Base-by-base conservation (phyloP, 2,329 filamentous ascomycete species). In the Myriosclerotinia curreyana region DNA sequence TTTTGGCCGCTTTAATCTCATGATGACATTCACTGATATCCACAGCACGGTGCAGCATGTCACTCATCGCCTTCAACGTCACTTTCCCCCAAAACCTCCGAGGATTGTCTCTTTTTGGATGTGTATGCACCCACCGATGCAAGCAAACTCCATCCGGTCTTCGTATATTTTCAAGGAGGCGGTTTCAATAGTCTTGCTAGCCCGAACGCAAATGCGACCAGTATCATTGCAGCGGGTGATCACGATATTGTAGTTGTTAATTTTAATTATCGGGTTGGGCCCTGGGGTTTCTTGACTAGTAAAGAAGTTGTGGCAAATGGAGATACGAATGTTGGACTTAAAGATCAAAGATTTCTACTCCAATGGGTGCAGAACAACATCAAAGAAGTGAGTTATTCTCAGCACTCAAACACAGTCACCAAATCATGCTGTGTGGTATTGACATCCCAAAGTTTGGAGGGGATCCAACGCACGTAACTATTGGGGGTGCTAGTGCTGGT, bases 221-320 rank as follows among this genome's bases (percentile, higher is more conserved):
- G 82, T 0, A 75, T 92, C n/a, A 79, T 87, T 36, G 73, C 79
- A 38, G 86, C 85, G 0, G 83, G 83, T 22, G 79, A 80, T 46
- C 77, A 82, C 64, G 79, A 83, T 54, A 86, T 92, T 34, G 77
- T 93, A 0, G 84, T 91, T 0, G 87, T 93, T 2, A 87, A 81
- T 12, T 82, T 91, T 76, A 92, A 92, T 75, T 92, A 93, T 73
- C 86, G 90, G 6, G 88, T 93, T 14, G 89, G 89, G 0, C 82
- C 84, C 0, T 92, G 86, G 69, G 90, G 90, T 0, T 93, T 92
- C 72, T 79, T 93, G 15, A 83, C 84, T 1, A 79, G 85, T 63
- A 76, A 82, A 20, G 82, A 88, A 69, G 75, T 87, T 1, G 68
- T 76, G 40, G 70, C 71, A 68, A 68, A 76, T 5, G 82, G 83